Evolutionary conservation across 1,139 yeast species (phyloP).

Genomic region (Taphrina communis): DNA sequence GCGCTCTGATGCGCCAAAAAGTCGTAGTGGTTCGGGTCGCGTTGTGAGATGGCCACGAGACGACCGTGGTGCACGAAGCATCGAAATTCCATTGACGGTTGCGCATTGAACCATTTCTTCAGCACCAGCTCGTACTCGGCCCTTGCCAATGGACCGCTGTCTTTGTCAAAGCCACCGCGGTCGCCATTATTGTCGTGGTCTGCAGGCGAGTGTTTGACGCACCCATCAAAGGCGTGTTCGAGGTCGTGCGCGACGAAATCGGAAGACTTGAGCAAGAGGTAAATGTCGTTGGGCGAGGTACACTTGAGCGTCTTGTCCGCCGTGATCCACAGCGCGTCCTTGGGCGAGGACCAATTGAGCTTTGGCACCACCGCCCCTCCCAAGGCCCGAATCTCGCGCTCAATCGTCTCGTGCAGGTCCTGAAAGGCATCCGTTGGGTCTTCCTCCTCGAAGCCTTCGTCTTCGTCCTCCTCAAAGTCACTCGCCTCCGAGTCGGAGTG

Average conservation of each 20-base stretch:
- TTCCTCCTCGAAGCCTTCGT: slow-evolving; percentile 33
- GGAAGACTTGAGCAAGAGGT: slow-evolving; percentile 79
- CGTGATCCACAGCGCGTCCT: slow-evolving; percentile 90
- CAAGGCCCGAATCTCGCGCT: slow-evolving; percentile 54
- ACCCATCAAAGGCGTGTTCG: slow-evolving; percentile 66
- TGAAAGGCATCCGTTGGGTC: slow-evolving; percentile 58
- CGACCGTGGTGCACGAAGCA: slow-evolving; percentile 70
- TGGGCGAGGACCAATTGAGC: slow-evolving; percentile 95
- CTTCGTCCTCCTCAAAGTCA: slow-evolving; percentile 22
- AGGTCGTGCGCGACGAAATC: slow-evolving; percentile 86
- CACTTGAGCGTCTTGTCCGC: slow-evolving; percentile 79
- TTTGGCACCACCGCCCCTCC: slow-evolving; percentile 80
- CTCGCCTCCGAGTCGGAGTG: slow-evolving; percentile 55
- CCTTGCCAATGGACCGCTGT: slow-evolving; percentile 34
- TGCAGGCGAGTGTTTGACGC: slow-evolving; percentile 39
- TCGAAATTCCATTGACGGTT: slow-evolving; percentile 90
- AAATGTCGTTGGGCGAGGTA: slow-evolving; percentile 70
- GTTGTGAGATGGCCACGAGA: slow-evolving; percentile 76
- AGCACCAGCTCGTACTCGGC: slow-evolving; percentile 67
- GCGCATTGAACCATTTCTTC: slow-evolving; percentile 78
- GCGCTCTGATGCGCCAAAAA: slow-evolving; percentile 62
- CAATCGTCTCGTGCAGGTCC: slow-evolving; percentile 64
- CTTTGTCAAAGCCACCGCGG: background rate
- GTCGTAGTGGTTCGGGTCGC: slow-evolving; percentile 82
- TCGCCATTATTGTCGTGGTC: too few species aligned